Evolutionary conservation across 1,284 basidiomycete species (phyloP).

Genomic region (Puccinia horiana): DNA sequence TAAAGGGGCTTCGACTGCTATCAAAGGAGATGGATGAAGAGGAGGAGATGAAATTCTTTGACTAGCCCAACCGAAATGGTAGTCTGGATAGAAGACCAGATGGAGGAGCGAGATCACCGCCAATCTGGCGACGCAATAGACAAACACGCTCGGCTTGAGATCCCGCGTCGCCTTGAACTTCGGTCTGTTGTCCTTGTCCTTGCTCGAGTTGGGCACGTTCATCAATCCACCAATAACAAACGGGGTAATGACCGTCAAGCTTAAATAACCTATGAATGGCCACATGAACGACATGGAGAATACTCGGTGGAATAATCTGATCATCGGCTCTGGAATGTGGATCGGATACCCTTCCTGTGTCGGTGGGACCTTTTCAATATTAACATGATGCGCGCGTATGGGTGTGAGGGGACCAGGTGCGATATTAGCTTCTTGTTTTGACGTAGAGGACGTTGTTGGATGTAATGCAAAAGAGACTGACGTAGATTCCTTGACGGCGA

Average conservation of each 20-base stretch:
- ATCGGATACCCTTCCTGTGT: not conserved
- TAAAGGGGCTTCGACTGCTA: not conserved
- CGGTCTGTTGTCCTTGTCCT: not conserved
- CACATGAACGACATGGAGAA: constrained; percentile 22
- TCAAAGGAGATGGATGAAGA: not conserved
- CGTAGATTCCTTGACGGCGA: not conserved
- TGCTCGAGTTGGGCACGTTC: constrained; percentile 22
- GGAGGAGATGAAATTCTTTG: not conserved
- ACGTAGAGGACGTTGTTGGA: not conserved
- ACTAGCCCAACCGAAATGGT: constrained; percentile 36
- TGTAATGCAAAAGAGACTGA: not conserved
- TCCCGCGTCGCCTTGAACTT: constrained; percentile 8
- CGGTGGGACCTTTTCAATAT: not conserved
- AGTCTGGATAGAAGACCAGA: constrained; percentile 29
- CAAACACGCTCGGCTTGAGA: constrained; percentile 39
- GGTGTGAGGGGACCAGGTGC: not conserved
- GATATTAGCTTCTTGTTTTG: not conserved
- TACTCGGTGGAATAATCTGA: constrained; percentile 27
- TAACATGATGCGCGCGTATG: no score
- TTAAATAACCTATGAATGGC: constrained; percentile 4
- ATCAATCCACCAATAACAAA: constrained; percentile 29
- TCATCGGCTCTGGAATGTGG: not conserved
- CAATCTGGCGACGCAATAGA: constrained; percentile 24
- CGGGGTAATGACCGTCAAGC: constrained; percentile 21
- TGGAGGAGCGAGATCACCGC: constrained; percentile 16